phyloP scores from a whole-genome alignment of 2,329 filamentous ascomycete genomes.

The Diplocarpon rosae region DNA sequence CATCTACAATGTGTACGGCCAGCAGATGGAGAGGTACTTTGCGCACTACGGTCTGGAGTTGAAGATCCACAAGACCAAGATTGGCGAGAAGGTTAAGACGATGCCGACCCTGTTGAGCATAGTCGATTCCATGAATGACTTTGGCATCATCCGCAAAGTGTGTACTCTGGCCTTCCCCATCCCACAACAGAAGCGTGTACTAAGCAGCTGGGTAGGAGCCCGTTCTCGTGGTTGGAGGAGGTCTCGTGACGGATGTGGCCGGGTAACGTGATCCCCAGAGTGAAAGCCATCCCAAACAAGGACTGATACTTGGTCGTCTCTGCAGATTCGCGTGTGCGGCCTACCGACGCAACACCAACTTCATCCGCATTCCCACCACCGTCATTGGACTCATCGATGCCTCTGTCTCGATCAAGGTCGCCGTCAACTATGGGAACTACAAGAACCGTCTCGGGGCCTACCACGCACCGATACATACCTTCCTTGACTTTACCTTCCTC shows the following conservation, averaged over 20 bases:
- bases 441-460: slow-evolving; percentile 67
- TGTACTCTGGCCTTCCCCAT: slow-evolving; percentile 8
- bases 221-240: slow-evolving; percentile 55
- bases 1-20: slow-evolving; percentile 57
- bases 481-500: slow-evolving; percentile 65
- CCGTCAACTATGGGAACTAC: slow-evolving; percentile 65
- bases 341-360: slow-evolving; percentile 63
- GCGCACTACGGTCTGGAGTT: slow-evolving; percentile 50
- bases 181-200: background rate
- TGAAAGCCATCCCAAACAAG: too few species aligned
- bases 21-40: slow-evolving; percentile 57
- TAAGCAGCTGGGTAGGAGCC: slow-evolving; percentile 37
- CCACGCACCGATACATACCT: slow-evolving; percentile 60
- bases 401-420: slow-evolving; percentile 68
- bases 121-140: slow-evolving; percentile 63
- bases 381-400: slow-evolving; percentile 68
- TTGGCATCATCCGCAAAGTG: slow-evolving; percentile 56
- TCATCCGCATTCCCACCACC: slow-evolving; percentile 62
- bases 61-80: slow-evolving; percentile 60
- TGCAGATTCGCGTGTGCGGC: slow-evolving; percentile 60
- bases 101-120: slow-evolving; percentile 59
- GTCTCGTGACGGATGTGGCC: slow-evolving; percentile 62
- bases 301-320: too few species aligned
- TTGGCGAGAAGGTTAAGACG: slow-evolving; percentile 65
- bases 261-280: too few species aligned